phyloP scores from a whole-genome alignment of 1,284 basidiomycete species.

The Trametes versicolor region DNA sequence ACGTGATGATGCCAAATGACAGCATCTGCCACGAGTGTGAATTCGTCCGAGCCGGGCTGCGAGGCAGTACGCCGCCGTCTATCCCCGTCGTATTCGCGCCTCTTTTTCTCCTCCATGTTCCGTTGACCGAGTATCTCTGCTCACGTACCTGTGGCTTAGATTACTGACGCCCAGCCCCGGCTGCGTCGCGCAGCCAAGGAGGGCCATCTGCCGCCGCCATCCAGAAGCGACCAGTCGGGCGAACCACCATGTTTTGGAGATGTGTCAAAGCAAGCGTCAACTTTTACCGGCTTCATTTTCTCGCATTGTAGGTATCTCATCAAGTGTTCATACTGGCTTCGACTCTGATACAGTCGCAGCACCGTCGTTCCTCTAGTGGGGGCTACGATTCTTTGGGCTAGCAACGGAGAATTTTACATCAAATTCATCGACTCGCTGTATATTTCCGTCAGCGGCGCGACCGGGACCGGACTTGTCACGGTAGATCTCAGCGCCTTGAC shows the following conservation, averaged over 20 bases:
- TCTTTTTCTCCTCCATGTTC: not conserved
- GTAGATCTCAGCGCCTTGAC: constrained; percentile 79
- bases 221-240: not conserved
- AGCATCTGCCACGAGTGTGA: not conserved
- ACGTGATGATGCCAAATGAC: constrained; percentile 5
- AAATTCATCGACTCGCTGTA: constrained; percentile 78
- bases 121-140: not conserved
- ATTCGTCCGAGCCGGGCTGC: not conserved
- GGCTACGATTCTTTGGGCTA: constrained; percentile 74
- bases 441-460: constrained; percentile 79
- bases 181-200: constrained; percentile 7
- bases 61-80: not conserved
- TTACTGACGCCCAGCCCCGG: constrained; percentile 8
- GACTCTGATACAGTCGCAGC: constrained; percentile 47
- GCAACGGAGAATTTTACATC: constrained; percentile 69
- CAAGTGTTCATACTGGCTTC: not conserved
- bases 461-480: constrained; percentile 79
- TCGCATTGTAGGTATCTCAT: constrained; percentile 53
- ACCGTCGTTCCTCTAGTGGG: constrained; percentile 73
- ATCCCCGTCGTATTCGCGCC: not conserved
- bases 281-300: constrained; percentile 69
- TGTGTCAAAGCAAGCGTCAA: constrained; percentile 52
- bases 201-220: not conserved
- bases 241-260: constrained; percentile 7
- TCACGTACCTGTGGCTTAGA: not conserved